These are phyloP conservation scores for Aphanoascus verrucosus DNA, from an alignment of 2,329 filamentous ascomycete genomes.

Conservation along the genomic window DNA sequence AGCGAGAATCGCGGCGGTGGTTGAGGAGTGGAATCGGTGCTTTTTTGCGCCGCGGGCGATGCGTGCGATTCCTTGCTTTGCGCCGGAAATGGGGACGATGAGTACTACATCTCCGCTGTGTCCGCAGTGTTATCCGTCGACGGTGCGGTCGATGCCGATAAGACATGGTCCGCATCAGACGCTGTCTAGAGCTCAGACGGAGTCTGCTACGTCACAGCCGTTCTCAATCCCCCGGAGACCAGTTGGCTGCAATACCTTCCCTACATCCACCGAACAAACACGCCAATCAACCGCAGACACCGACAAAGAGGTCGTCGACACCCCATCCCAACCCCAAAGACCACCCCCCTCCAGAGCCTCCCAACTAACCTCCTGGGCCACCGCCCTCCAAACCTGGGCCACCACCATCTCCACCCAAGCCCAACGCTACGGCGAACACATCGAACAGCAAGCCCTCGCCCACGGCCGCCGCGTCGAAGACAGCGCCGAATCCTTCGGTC, in stretches of 20 bases:
- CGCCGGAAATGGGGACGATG: conserved; percentile 25
- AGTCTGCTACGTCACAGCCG: not conserved
- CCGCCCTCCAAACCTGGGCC: conserved; percentile 22
- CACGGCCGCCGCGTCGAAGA: conserved; percentile 28
- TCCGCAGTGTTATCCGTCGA: conserved; percentile 32
- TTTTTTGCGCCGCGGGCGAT: conserved; percentile 33
- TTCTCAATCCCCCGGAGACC: conserved; percentile 14
- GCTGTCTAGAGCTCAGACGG: conserved; percentile 9
- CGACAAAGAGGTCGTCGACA: not conserved
- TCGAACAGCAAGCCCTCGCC: conserved; percentile 26
- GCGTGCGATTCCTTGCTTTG: conserved; percentile 28
- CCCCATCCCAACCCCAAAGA: too few relatives aligned
- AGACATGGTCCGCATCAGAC: conserved; percentile 17
- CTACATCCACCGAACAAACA: not conserved
- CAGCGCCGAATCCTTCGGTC: conserved; percentile 29
- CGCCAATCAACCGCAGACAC: not conserved
- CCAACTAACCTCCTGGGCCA: not conserved
- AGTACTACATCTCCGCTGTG: conserved; percentile 31
- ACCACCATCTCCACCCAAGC: conserved; percentile 28
- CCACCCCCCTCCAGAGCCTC: not conserved
- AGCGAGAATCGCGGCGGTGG: conserved; percentile 30
- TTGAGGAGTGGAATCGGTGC: conserved; percentile 35
- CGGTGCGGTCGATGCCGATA: conserved; percentile 23
- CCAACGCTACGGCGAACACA: conserved; percentile 32
- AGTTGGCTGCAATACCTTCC: conserved; percentile 5